Conservation (phyloP, 1,284 basidiomycete species). For the Pterulicium gracile region DNA sequence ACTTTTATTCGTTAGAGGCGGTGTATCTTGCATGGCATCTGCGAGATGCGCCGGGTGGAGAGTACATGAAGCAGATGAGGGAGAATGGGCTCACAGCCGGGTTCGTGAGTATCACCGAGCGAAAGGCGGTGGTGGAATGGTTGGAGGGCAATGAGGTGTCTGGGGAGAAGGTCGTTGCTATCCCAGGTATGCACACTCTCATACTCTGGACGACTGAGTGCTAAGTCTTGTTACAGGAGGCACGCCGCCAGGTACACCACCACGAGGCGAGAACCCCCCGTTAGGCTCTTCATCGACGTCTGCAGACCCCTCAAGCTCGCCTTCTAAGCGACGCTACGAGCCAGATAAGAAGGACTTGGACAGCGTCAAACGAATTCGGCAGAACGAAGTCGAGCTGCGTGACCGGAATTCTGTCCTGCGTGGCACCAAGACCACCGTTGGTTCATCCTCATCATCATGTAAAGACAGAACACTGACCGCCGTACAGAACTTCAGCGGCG, state of each 20-base stretch:
- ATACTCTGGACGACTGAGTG: conserved; percentile 19
- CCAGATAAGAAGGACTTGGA: conserved; percentile 71
- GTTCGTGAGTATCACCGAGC: conserved; percentile 80
- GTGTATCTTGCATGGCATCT: conserved; percentile 75
- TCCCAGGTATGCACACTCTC: conserved; percentile 28
- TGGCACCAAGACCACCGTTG: conserved; percentile 65
- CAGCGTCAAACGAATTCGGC: conserved; percentile 72
- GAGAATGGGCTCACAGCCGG: conserved; percentile 61
- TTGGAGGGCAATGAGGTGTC: conserved; percentile 50
- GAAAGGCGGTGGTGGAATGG: conserved; percentile 78
- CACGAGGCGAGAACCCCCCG: conserved; percentile 13
- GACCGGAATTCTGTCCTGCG: conserved; percentile 71
- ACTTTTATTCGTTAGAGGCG: conserved; percentile 73
- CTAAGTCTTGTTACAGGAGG: conserved; percentile 20
- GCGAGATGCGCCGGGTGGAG: conserved; percentile 61
- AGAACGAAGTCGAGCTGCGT: conserved; percentile 60
- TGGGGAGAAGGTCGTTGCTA: conserved; percentile 45
- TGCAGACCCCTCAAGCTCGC: conserved; percentile 33
- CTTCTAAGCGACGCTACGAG: conserved; percentile 68
- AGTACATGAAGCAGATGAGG: conserved; percentile 80
- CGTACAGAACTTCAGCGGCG: conserved; percentile 59
- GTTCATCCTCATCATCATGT: conserved; percentile 13
- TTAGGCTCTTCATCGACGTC: conserved; percentile 22
- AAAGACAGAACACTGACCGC: no score
- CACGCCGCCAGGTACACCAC: conserved; percentile 59